Base-by-base conservation (phyloP, 2,329 filamentous ascomycete genomes). In the Colletotrichum tanaceti region DNA sequence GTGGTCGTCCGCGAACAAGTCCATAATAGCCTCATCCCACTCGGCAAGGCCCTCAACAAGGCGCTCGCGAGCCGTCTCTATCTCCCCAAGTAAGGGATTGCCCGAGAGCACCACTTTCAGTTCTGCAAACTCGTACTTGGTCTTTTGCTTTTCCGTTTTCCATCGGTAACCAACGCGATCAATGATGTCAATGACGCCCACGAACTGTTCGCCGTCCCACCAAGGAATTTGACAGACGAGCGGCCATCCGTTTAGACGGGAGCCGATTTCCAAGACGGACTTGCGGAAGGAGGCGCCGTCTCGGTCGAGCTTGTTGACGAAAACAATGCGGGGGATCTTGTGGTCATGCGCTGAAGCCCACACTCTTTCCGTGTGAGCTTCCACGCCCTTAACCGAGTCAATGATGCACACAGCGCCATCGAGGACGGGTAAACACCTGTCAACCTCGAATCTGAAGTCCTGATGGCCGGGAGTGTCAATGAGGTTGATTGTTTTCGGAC, bases 391-490 rank as follows among this genome's bases (percentile, higher is more conserved):
- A 44, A 97, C 94, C 0, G 93, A 94, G 77, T 97, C 94, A 9
- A 97, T 89, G 74, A 97, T 94, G 75, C 93, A 97, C n/a, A 97
- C 90, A 1, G 93, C 93, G 5, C 94, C 94, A 76, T 97, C 94
- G 0, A 97, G 85, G 41, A 97, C 91, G 22, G 93, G 90, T 7
- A 98, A 84, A 39, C 95, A 98, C 14, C 96, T 89, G 72, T 98
- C 87, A 2, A 98, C 96, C 78, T 99, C 96, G 75, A 98, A 98
- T 0, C 95, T 94, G 74, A 99, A 99, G 78, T 99, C 96, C 24
- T 97, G 94, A 76, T 99, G 96, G 1, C 96, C 96, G 2, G 96
- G 96, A 0, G 96, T 98, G 77, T 99, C 96, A 69, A 99, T 98
- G 2, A 97, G 83, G 76, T 97, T 97, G 78, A 97, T 90, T 5